A percentile compares a stretch with the other conserved stretches of the same genome.
phyloP scores from a whole-genome alignment of 106 monocot species.

The Dendrobium chrysotoxum region DNA sequence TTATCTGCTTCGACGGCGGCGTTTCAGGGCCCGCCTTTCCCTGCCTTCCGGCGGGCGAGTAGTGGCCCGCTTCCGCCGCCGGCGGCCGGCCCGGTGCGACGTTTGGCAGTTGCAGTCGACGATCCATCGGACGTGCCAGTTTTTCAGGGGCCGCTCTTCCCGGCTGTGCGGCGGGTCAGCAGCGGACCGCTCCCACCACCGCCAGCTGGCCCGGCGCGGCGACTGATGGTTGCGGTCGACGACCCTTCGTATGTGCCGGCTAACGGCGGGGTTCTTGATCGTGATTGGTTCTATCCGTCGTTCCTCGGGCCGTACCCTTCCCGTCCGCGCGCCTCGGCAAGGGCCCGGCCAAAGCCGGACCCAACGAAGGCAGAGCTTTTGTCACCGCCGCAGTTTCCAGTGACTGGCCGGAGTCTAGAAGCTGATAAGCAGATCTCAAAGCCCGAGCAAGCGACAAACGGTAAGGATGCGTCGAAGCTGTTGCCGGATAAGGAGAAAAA shows the following conservation, averaged over 20 bases:
- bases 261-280: constrained; percentile 26
- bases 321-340: constrained; percentile 7
- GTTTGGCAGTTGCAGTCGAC: constrained; percentile 46
- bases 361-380: background rate
- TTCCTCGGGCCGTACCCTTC: constrained; percentile 42
- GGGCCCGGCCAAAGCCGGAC: background rate
- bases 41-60: constrained; percentile 17
- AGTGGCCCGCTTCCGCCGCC: constrained; percentile 13
- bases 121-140: constrained; percentile 32
- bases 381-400: background rate
- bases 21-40: constrained; percentile 15
- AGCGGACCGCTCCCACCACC: constrained; percentile 2
- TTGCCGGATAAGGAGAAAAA: constrained; percentile 10
- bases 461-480: constrained; percentile 8
- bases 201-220: background rate
- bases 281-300: constrained; percentile 65
- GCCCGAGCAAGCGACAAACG: constrained; percentile 2
- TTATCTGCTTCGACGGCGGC: background rate
- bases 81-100: background rate
- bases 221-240: constrained; percentile 46
- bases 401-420: background rate
- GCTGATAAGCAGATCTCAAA: background rate
- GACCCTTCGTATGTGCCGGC: constrained; percentile 14
- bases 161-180: background rate
- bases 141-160: constrained; percentile 7